Percentiles rank a stretch among this genome's conserved stretches.
These are phyloP conservation scores for Starmerella riodocensis DNA, from an alignment of 805 yeast genomes.

Conservation along the genomic window DNA sequence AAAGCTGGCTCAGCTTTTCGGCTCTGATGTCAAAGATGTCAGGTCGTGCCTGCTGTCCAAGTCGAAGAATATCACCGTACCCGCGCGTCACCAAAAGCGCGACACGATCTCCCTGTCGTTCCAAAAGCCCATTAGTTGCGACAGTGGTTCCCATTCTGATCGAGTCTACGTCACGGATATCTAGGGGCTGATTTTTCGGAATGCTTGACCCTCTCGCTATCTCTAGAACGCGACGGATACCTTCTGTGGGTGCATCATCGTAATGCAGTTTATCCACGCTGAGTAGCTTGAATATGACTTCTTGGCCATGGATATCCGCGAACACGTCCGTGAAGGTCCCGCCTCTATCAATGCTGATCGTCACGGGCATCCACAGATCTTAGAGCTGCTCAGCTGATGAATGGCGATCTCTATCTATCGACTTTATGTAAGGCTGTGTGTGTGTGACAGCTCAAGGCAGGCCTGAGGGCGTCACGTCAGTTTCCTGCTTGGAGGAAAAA, in stretches of 20 bases:
- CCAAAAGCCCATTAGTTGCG: conserved; percentile 88
- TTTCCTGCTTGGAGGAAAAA: too few species aligned
- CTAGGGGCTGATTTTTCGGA: conserved; percentile 48
- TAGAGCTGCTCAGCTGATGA: not conserved
- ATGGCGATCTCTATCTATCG: not conserved
- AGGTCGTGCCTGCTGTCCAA: conserved; percentile 90
- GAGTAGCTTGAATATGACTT: conserved; percentile 59
- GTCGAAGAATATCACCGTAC: conserved; percentile 63
- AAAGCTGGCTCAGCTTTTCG: conserved; percentile 54
- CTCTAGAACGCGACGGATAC: conserved; percentile 67
- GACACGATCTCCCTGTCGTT: conserved; percentile 81
- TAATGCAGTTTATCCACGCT: conserved; percentile 85
- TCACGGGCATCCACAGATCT: conserved; percentile 5
- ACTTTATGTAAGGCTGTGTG: too few species aligned
- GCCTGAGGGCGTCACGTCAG: too few species aligned
- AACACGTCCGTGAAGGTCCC: conserved; percentile 84
- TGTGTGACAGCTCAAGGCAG: too few species aligned
- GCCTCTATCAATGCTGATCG: conserved; percentile 39
- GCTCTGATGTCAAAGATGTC: conserved; percentile 74
- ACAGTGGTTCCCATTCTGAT: conserved; percentile 89
- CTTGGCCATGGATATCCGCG: conserved; percentile 41
- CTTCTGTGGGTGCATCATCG: conserved; percentile 84
- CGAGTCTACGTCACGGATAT: conserved; percentile 40
- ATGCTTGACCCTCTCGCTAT: conserved; percentile 39
- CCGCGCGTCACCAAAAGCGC: conserved; percentile 82